phyloP scores from a whole-genome alignment of 768 basidiomycete genomes.

The Podaxis sp. region DNA sequence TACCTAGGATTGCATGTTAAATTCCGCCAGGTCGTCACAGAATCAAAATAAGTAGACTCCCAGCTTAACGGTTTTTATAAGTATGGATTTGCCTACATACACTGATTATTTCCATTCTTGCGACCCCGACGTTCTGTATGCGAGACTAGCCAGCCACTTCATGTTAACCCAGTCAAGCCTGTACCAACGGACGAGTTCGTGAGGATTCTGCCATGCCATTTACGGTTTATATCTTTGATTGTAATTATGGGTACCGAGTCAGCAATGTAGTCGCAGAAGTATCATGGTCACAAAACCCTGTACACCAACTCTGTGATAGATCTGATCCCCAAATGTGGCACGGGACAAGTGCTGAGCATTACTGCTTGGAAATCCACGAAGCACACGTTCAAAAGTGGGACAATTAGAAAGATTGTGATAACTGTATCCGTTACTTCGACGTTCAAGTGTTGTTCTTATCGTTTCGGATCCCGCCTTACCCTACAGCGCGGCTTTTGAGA shows the following conservation, averaged over 20 bases:
- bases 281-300: background rate
- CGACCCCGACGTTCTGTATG: background rate
- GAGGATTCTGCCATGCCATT: background rate
- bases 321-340: background rate
- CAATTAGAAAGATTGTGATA: background rate
- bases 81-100: too few relatives aligned
- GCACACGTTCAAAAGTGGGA: background rate
- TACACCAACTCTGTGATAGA: background rate
- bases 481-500: too few relatives aligned
- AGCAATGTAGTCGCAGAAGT: too few relatives aligned
- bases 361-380: background rate
- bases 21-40: too few relatives aligned
- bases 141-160: background rate
- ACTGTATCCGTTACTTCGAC: too few relatives aligned
- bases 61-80: too few relatives aligned
- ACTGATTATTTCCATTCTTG: background rate
- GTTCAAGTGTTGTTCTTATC: too few relatives aligned
- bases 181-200: background rate
- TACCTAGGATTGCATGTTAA: too few relatives aligned
- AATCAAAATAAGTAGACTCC: too few relatives aligned
- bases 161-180: background rate
- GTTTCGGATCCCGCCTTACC: too few relatives aligned
- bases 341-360: background rate
- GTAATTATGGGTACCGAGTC: background rate
- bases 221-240: background rate